phyloP scores from a whole-genome alignment of 148 eudicot species.

The Rhododendron simsii region DNA sequence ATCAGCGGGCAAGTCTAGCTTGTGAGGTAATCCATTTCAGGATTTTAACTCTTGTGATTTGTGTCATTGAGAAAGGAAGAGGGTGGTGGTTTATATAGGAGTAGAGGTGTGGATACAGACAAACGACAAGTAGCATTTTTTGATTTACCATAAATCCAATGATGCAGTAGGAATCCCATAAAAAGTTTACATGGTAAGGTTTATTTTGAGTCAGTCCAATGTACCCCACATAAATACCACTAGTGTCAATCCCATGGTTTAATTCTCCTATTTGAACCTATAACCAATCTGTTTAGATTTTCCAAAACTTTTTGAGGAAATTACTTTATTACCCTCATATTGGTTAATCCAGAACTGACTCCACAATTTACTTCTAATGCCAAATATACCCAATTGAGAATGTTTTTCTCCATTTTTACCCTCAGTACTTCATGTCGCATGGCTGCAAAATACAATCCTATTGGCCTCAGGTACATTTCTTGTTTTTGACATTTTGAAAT shows the following conservation, averaged over 20 bases:
- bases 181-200: not conserved
- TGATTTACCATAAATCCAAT: not conserved
- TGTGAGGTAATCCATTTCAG: conserved; percentile 4
- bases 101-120: conserved; percentile 7
- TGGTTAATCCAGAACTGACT: not conserved
- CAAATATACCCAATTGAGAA: not conserved
- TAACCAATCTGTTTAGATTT: not conserved
- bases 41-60: conserved; percentile 8
- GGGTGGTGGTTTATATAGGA: conserved; percentile 21
- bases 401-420: not conserved
- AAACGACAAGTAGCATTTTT: not conserved
- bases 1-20: not conserved
- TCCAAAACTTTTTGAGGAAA: not conserved
- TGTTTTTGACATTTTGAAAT: not conserved
- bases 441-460: not conserved
- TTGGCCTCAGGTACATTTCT: not conserved
- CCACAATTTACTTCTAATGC: not conserved
- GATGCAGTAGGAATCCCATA: not conserved
- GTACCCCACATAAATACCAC: not conserved
- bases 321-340: not conserved
- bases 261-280: not conserved
- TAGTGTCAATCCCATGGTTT: not conserved
- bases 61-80: conserved; percentile 11
- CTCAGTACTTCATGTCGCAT: not conserved
- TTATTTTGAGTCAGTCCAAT: not conserved